Conservation (phyloP, 441 rosid species). For the Geranium incanum region DNA sequence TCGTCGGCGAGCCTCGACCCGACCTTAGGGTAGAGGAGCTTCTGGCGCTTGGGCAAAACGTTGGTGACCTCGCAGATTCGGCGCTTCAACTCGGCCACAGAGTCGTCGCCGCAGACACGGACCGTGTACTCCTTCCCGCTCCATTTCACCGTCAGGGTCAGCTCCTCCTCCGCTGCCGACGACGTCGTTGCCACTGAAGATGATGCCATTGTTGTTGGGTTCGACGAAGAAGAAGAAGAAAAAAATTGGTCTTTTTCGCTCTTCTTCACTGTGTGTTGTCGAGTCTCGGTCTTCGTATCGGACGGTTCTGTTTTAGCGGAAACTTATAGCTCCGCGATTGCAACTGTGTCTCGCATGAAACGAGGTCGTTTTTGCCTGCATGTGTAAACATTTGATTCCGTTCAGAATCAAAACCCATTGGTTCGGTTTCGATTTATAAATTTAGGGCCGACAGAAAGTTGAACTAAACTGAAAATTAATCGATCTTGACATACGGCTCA, state of each 20-base stretch:
- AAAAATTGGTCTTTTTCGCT: not conserved
- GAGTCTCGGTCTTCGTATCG: not conserved
- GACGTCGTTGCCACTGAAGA: slow-evolving; percentile 23
- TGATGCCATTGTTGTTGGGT: not conserved
- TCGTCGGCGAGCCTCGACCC: slow-evolving; percentile 81
- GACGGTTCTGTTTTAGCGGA: too few species aligned
- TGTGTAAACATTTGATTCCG: too few species aligned
- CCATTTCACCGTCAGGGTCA: slow-evolving; percentile 76
- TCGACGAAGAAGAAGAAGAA: not conserved
- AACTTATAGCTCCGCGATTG: too few species aligned
- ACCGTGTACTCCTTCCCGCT: slow-evolving; percentile 81
- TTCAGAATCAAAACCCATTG: too few species aligned
- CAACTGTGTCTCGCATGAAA: too few species aligned
- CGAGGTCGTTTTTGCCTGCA: too few species aligned
- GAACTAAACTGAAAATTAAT: too few species aligned
- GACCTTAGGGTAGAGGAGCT: slow-evolving; percentile 86
- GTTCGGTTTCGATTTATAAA: too few species aligned
- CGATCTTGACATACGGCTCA: too few species aligned
- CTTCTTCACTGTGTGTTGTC: not conserved
- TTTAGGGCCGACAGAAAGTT: too few species aligned
- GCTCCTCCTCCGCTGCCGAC: slow-evolving; percentile 57
- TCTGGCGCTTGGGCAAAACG: slow-evolving; percentile 85
- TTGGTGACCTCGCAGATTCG: slow-evolving; percentile 74
- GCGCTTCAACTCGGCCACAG: slow-evolving; percentile 83
- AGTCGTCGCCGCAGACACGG: slow-evolving; percentile 78